Evolutionary conservation across 805 yeast genomes (phyloP), one percentile per base, ranked within the genome.

Genomic region (Yamadazyma laniorum): DNA sequence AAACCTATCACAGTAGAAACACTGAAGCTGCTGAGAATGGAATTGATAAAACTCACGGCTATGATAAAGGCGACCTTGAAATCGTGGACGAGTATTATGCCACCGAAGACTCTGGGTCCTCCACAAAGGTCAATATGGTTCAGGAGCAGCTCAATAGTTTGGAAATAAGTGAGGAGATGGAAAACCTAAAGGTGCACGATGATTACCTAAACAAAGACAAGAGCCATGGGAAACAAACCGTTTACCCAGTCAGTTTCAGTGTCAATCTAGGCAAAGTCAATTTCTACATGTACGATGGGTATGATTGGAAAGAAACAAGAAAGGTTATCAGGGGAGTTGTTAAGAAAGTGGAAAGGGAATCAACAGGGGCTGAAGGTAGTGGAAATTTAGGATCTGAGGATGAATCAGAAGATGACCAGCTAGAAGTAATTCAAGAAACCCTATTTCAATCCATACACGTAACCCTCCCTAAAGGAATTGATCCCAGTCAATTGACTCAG

Each of bases 301-400:
- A 82, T 54, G 98, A 93, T 51, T 89, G 97, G 95, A 75, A 74
- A 39, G 76, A 77, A 29, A 88, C 98, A 0, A 72, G 95, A 40
- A 69, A 67, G 17, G 69, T 80, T 0, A 81, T 93, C 19, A 65
- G 69, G 8, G 74, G 72, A n/a, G 84, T 86, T 0, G 80, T 90
- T 0, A 74, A 74, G 37, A 62, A 75, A 8, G 75, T 87, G 6
- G 88, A 82, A 47, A 27, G 34, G 35, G 40, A 37, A 32, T 29
- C 29, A 5, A n/a, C n/a, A n/a, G n/a, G n/a, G n/a, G 7, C 7
- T 9, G 46, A 39, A 4, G 46, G 37, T n/a, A 35, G 26, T 13
- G 34, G 29, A 7, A 44, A 32, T n/a, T 41, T 35, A n/a, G 42
- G 39, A 12, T 42, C 40, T 7, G 33, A 23, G 4, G 44, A 43